Evolutionary conservation across 2,329 filamentous ascomycete genomes (phyloP).

Genomic region (Orbilia brochopaga): DNA sequence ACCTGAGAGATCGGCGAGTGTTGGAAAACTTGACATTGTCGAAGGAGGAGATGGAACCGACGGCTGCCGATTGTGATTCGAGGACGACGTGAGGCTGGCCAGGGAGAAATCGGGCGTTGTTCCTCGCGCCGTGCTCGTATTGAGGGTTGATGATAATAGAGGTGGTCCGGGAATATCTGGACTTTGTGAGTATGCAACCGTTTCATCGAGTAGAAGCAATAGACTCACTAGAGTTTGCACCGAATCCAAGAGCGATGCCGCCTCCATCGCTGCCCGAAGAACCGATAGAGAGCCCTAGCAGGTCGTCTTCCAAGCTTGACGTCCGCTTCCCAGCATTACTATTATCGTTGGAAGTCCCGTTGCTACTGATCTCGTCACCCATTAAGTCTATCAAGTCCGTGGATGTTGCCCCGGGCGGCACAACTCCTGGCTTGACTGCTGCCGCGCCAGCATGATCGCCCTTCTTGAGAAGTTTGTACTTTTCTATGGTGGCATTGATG

Average conservation of each 20-base stretch:
- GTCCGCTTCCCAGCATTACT: conserved; percentile 61
- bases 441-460: conserved; percentile 81
- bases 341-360: conserved; percentile 59
- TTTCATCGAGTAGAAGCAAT: neutral
- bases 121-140: conserved; percentile 65
- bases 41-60: conserved; percentile 57
- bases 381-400: conserved; percentile 65
- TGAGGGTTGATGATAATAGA: conserved; percentile 69
- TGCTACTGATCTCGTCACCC: conserved; percentile 77
- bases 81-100: conserved; percentile 39
- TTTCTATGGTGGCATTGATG: conserved; percentile 93
- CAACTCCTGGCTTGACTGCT: conserved; percentile 77
- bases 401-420: conserved; percentile 67
- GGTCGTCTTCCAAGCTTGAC: conserved; percentile 81
- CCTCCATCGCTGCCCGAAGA: conserved; percentile 71
- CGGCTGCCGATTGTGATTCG: conserved; percentile 49
- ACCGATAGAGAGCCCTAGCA: conserved; percentile 84
- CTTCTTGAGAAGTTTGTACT: conserved; percentile 95
- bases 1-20: conserved; percentile 63
- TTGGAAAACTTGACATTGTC: conserved; percentile 61
- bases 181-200: conserved; percentile 52
- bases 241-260: conserved; percentile 83
- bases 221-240: conserved; percentile 69
- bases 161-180: conserved; percentile 69
- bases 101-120: conserved; percentile 52